Evolutionary conservation across 192 early-diverging fungal species (phyloP), one percentile per base, ranked within the genome.

Genomic region (Gamsiella multidivaricata): DNA sequence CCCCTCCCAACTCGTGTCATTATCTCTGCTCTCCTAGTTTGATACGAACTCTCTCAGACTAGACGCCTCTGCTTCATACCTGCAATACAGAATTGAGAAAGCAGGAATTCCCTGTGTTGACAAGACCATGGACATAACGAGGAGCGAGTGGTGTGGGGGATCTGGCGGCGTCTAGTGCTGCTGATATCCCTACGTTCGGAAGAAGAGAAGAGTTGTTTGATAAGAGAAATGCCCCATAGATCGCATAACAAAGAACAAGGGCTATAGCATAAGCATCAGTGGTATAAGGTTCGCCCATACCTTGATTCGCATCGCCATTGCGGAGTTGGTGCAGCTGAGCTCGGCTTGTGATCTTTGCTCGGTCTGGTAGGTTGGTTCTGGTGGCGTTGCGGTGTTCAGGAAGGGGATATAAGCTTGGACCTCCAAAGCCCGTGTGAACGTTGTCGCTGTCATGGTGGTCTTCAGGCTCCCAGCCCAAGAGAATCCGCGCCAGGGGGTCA

Each of bases 41-140:
- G n/a, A n/a, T n/a, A n/a, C n/a, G n/a, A n/a, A n/a, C n/a, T n/a
- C n/a, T n/a, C n/a, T n/a, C n/a, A n/a, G n/a, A n/a, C n/a, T n/a
- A n/a, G n/a, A 26, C 28, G 23, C n/a, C 17, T 46, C 17, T 28
- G 25, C 11, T 7, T 32, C 26, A 58, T 81, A 87, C 95, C 87
- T 97, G 96, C 29, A 97, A 59, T 7, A 95, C 92, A 18, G 92
- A 92, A 83, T 97, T 97, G 79, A 97, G 87, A 68, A 96, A 97
- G 80, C 96, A 97, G 50, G 94, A 92, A 74, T 97, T 97, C 49
- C 96, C 96, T 23, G 90, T 88, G 54, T 97, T 97, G 57, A 92
- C 85, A 46, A 97, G 84, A 3, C 96, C 96, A 64, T 86, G 84
- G 45, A 93, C 83, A 46, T 65, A 36, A 31, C 46, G 67, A 20